Conservation (phyloP, 108 stramenopile species). For the Cylindrotheca closterium region DNA sequence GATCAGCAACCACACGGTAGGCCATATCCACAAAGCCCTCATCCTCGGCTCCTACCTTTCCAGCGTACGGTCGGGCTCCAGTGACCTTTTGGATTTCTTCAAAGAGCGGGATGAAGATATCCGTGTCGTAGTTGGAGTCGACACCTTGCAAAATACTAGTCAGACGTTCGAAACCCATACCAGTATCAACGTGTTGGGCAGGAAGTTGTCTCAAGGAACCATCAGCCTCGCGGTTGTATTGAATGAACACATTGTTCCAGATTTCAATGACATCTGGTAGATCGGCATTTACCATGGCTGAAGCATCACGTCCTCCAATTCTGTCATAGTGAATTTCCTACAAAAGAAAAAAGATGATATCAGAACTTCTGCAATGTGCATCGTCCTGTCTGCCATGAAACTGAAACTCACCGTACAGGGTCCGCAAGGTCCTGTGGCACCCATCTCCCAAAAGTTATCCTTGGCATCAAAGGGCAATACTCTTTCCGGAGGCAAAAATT, state of each 20-base stretch:
- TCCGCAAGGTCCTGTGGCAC: slow-evolving; percentile 98
- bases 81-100: slow-evolving; percentile 85
- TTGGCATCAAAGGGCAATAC: slow-evolving; percentile 93
- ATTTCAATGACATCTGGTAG: slow-evolving; percentile 95
- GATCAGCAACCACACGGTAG: slow-evolving; percentile 99
- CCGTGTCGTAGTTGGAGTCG: slow-evolving; percentile 98
- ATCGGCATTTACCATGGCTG: slow-evolving; percentile 94
- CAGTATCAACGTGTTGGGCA: slow-evolving; percentile 97
- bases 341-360: slow-evolving; percentile 8
- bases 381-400: neutral
- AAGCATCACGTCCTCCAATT: slow-evolving; percentile 95
- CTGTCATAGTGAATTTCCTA: slow-evolving; percentile 98
- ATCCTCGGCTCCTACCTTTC: slow-evolving; percentile 90
- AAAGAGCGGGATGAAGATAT: slow-evolving; percentile 97
- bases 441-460: slow-evolving; percentile 99
- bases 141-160: slow-evolving; percentile 93
- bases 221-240: slow-evolving; percentile 96
- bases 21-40: slow-evolving; percentile 94
- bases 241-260: slow-evolving; percentile 99
- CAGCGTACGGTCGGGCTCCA: slow-evolving; percentile 85
- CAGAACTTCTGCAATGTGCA: slow-evolving; percentile 6
- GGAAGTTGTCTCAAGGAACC: slow-evolving; percentile 87
- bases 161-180: slow-evolving; percentile 99
- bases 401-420: slow-evolving; percentile 84
- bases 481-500: slow-evolving; percentile 88